These are phyloP conservation scores for Brassica rapa DNA, from an alignment of 345 rosid species.

Conservation along the genomic window DNA sequence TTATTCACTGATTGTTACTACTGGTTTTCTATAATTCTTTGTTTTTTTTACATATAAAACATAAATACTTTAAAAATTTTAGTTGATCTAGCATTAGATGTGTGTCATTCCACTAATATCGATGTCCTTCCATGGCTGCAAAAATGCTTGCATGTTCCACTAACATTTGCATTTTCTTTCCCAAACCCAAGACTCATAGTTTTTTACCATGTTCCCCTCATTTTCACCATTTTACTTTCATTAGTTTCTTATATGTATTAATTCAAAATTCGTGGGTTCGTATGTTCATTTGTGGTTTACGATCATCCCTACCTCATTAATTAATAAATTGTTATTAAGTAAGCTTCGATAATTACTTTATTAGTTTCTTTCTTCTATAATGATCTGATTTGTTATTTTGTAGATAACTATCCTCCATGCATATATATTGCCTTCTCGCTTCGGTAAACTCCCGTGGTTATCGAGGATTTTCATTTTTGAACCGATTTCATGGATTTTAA, in stretches of 20 bases:
- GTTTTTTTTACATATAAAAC: not conserved
- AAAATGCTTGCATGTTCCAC: constrained; percentile 42
- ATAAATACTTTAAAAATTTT: not conserved
- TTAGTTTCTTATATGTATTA: not conserved
- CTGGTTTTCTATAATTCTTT: not conserved
- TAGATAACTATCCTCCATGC: not conserved
- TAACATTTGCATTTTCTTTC: constrained; percentile 33
- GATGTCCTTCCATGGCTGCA: constrained; percentile 34
- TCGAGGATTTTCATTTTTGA: not conserved
- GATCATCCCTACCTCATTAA: not conserved
- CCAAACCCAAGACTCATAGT: constrained; percentile 33
- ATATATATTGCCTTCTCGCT: not conserved
- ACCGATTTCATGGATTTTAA: not conserved
- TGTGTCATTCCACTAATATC: constrained; percentile 26
- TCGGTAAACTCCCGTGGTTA: not conserved
- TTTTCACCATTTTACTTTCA: not conserved
- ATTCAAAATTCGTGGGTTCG: not conserved
- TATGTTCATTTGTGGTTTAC: constrained; percentile 13
- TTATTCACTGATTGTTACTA: constrained; percentile 11
- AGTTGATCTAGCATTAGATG: not conserved
- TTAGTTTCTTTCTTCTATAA: too few relatives aligned
- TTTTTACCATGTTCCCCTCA: constrained; percentile 12
- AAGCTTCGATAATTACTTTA: too few relatives aligned
- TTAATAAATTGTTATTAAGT: not conserved
- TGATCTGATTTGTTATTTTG: not conserved